Evolutionary conservation across 441 rosid genomes (phyloP), one percentile per base, ranked within the genome.

Genomic region (Adansonia rubrostipa): DNA sequence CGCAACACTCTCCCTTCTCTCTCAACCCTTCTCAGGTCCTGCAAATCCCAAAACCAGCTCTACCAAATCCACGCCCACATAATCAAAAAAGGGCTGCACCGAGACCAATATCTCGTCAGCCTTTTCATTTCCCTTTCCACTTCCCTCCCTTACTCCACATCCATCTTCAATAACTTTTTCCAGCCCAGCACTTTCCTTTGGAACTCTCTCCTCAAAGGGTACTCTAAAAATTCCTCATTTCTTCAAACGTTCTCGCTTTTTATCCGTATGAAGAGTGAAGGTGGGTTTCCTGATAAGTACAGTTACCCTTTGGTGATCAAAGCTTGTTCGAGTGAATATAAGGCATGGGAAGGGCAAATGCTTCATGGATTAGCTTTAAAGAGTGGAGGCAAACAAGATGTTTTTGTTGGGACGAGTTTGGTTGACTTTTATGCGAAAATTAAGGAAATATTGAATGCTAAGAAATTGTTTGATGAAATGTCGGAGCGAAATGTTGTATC

Each of bases 1-100:
- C 57, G 19, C 44, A 15, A 4, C 40, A 76, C 67, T 1, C 82
- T 76, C 17, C 81, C 89, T 4, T 87, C 96, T 10, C 53, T 90
- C 74, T 82, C 85, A 66, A 81, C 86, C 58, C 89, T 92, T 57
- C 80, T 92, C 65, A 85, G 84, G 69, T 81, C 85, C 57, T 92
- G 93, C 89, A 88, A 81, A 84, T 82, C 79, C 50, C 81, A 76
- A 28, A 61, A 22, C 45, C 90, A 90, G 53, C 87, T 92, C 75
- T 82, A 82, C 48, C 96, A 91, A 83, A 78, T 94, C 73, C 96
- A 92, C 77, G 89, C 93, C 70, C 92, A 78, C 76, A 84, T 94
- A 73, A 84, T 94, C 75, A 86, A 80, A 61, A 86, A 86, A 70
- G 98, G 98, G 62, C 95, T 91, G 79, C 92, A 90, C 42, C 95